Conservation (phyloP, 83 land plant species). For the Picea abies region DNA sequence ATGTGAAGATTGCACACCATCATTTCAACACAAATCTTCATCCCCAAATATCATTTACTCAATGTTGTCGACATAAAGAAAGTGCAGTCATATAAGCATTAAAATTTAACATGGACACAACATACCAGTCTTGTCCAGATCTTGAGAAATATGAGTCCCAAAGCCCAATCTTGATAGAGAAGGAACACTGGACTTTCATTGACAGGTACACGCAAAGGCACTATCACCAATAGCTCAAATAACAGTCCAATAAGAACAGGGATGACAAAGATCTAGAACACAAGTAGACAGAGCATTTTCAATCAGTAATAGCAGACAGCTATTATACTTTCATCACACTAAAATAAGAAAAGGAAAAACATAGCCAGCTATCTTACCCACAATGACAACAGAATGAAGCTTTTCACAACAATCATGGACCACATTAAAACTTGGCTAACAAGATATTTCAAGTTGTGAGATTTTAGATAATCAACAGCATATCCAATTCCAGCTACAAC, state of each 20-base stretch:
- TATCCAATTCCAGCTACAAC: slow-evolving; percentile 74
- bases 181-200: slow-evolving; percentile 98
- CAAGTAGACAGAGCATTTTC: neutral
- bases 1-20: too few relatives aligned
- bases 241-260: slow-evolving; percentile 93
- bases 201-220: slow-evolving; percentile 92
- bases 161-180: slow-evolving; percentile 96
- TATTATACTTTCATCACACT: neutral
- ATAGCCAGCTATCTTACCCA: slow-evolving; percentile 62
- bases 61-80: neutral
- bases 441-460: slow-evolving; percentile 63
- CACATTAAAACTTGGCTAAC: slow-evolving; percentile 75
- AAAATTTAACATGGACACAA: neutral
- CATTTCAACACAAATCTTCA: neutral
- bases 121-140: slow-evolving; percentile 94
- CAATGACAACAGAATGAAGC: slow-evolving; percentile 73
- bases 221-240: slow-evolving; percentile 90
- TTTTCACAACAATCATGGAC: slow-evolving; percentile 77
- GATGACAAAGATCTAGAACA: slow-evolving; percentile 75
- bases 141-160: slow-evolving; percentile 90
- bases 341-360: neutral
- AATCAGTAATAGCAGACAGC: slow-evolving; percentile 4
- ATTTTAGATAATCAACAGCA: slow-evolving; percentile 62
- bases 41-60: neutral
- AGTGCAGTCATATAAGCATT: neutral